Base-by-base conservation (phyloP, 805 yeast species). In the Yamadazyma sp. region DNA sequence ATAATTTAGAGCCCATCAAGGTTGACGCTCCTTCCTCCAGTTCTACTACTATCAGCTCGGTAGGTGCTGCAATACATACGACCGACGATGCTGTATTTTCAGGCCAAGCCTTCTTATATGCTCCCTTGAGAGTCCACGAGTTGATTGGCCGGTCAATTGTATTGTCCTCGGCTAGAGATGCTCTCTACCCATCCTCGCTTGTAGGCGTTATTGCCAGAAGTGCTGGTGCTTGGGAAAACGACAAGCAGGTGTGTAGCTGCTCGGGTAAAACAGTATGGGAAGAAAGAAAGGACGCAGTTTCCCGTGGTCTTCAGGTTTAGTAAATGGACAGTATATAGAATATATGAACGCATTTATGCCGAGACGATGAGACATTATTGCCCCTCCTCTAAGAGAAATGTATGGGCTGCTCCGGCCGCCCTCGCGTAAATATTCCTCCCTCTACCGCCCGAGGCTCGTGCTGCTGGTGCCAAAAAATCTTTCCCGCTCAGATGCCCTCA, bases 211-310 rank as follows among this genome's bases (percentile, higher is more conserved):
- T 93, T 55, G 98, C 98, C 1, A 75, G 98, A 53, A 84, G 95
- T 52, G 98, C 99, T 1, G 99, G 99, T 11, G 85, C 80, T 17
- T 93, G 98, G 97, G 95, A 91, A 56, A 93, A 93, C 62, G 86
- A 84, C 49, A 91, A 91, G 62, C 80, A 80, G 42, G 95, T 91
- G 2, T 91, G 99, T 62, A 82, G 91, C 22, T 93, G 98, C 60
- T 81, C 91, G 11, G 99, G 99, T 12, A 88, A 89, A 70, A 86
- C 96, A 0, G 78, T 91, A 17, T 91, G 99, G 98, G 89, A 93
- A 57, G 99, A 91, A 60, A 72, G 97, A 39, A 60, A 68, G 34
- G 96, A 88, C 53, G 95, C 95, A 1, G 57, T 78, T 22, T 47
- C 57, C 4, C 75, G 75, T 46, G 93, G 93, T 6, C 28, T 45